These are phyloP conservation scores for Trichoderma aggressivum DNA, from an alignment of 2,329 filamentous ascomycete species.

Conservation along the genomic window DNA sequence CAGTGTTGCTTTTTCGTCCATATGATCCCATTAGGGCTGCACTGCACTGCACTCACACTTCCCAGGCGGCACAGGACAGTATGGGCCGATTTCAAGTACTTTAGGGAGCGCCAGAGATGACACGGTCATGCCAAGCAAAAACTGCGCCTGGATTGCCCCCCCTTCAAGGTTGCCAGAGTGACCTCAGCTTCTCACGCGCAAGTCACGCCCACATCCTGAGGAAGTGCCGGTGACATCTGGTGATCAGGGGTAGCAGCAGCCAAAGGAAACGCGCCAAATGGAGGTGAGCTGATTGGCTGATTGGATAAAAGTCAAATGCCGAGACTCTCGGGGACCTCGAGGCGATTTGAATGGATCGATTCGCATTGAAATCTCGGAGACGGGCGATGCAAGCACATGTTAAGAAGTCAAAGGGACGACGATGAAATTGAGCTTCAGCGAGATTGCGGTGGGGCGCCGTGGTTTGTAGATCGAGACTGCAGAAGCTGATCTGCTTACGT, in stretches of 20 bases:
- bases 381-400: not conserved
- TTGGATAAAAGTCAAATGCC: not conserved
- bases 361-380: not conserved
- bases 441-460: constrained; percentile 14
- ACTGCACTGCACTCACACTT: not conserved
- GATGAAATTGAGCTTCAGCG: not conserved
- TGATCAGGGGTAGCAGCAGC: not conserved
- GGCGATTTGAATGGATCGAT: not conserved
- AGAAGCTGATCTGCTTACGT: constrained; percentile 6
- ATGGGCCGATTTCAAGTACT: not conserved
- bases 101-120: not conserved
- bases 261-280: not conserved
- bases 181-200: constrained; percentile 5
- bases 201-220: not conserved
- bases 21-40: not conserved
- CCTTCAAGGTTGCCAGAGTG: constrained; percentile 6
- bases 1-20: not conserved
- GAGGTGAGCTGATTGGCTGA: not conserved
- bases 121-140: constrained; percentile 2
- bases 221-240: not conserved
- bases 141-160: not conserved
- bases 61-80: not conserved
- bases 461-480: not conserved
- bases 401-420: not conserved
- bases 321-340: not conserved